phyloP scores from a whole-genome alignment of 495 filamentous ascomycete species.

The Talaromyces nanjingensis region DNA sequence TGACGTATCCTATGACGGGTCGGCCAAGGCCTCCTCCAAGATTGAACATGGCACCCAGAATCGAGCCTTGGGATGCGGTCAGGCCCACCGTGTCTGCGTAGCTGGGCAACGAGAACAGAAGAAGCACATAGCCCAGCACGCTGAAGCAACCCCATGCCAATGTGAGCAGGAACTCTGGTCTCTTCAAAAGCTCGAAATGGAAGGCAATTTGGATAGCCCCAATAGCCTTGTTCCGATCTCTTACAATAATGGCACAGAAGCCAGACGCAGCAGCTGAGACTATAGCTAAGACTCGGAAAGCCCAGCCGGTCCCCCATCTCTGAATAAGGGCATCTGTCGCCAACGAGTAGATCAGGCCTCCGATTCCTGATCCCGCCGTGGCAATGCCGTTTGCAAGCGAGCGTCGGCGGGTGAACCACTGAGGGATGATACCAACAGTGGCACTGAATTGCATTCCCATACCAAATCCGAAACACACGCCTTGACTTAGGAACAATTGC shows the following conservation, averaged over 20 bases:
- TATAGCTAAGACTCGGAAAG: constrained; percentile 67
- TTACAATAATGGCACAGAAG: constrained; percentile 52
- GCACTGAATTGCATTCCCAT: constrained; percentile 73
- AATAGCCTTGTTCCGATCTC: constrained; percentile 64
- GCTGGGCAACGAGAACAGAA: constrained; percentile 71
- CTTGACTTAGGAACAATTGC: constrained; percentile 72
- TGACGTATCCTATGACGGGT: constrained; percentile 65
- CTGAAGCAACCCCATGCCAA: constrained; percentile 63
- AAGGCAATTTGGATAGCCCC: constrained; percentile 57
- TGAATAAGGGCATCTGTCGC: constrained; percentile 49
- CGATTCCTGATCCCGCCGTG: constrained; percentile 66
- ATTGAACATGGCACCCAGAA: constrained; percentile 67
- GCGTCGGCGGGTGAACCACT: constrained; percentile 69
- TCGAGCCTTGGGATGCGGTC: constrained; percentile 56
- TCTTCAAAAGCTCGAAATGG: constrained; percentile 52
- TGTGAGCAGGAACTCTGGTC: constrained; percentile 56
- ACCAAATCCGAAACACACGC: constrained; percentile 66
- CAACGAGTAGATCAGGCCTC: constrained; percentile 57
- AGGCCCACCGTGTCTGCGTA: constrained; percentile 65
- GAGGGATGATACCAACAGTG: constrained; percentile 61
- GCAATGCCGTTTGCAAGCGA: constrained; percentile 69
- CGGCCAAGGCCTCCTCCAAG: constrained; percentile 63
- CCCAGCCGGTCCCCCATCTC: constrained; percentile 57
- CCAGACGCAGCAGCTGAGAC: constrained; percentile 58
- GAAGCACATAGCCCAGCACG: constrained; percentile 68